phyloP scores from a whole-genome alignment of 768 basidiomycete species.

The Xerocomellus amylosporus region DNA sequence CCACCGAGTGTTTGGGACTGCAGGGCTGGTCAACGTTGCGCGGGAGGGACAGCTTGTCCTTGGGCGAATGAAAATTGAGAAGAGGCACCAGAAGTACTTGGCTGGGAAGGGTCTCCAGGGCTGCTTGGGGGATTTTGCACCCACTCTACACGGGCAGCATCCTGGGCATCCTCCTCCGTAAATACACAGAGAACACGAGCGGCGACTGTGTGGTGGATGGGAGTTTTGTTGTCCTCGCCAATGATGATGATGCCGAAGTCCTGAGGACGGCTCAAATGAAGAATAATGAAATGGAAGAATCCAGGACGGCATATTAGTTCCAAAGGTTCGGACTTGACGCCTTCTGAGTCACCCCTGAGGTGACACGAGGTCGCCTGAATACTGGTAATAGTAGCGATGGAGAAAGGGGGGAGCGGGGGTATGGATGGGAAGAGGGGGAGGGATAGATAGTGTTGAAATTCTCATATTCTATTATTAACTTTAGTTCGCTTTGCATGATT shows the following conservation, averaged over 20 bases:
- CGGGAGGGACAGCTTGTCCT: conserved; percentile 34
- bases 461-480: too few species aligned
- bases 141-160: conserved; percentile 68
- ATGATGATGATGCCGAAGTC: conserved; percentile 99
- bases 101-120: conserved; percentile 36
- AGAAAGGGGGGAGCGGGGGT: too few species aligned
- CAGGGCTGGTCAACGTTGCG: conserved; percentile 54
- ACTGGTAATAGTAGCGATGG: too few species aligned
- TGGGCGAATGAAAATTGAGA: conserved; percentile 44
- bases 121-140: conserved; percentile 44
- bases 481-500: too few species aligned
- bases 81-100: conserved; percentile 24
- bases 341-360: too few species aligned
- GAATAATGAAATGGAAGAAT: conserved; percentile 1
- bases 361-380: too few species aligned
- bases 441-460: too few species aligned
- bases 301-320: conserved; percentile 69
- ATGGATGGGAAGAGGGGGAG: too few species aligned
- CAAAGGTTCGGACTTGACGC: conserved; percentile 86
- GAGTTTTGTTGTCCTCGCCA: conserved; percentile 96
- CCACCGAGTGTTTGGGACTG: conserved; percentile 60
- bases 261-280: conserved; percentile 39
- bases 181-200: conserved; percentile 91
- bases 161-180: conserved; percentile 77
- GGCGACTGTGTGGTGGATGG: conserved; percentile 98